Conservation (phyloP, 257 asterid genomes). For the Nicotiana attenuata region DNA sequence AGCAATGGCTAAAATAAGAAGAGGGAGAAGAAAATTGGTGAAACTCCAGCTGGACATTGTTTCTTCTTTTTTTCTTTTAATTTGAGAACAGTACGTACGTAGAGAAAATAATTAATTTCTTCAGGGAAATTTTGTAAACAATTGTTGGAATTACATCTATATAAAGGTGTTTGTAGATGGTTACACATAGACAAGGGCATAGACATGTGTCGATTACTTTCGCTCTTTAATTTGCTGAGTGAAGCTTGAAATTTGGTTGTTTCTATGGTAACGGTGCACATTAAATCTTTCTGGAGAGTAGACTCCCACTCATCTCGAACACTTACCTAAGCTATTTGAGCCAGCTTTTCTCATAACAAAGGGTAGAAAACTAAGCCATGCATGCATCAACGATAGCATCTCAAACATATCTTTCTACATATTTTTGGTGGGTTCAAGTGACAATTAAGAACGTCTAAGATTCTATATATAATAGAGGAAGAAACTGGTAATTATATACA, state of each 20-base stretch:
- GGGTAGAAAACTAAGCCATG: background rate
- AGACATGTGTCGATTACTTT: constrained; percentile 10
- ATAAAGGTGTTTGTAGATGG: background rate
- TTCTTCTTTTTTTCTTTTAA: background rate
- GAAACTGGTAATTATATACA: background rate
- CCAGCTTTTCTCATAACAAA: background rate
- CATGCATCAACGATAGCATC: background rate
- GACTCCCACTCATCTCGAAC: background rate
- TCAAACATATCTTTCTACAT: too few relatives aligned
- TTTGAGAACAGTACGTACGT: background rate
- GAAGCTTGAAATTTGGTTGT: background rate
- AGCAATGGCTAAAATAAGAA: constrained; percentile 12
- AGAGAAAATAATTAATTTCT: background rate
- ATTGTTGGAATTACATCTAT: background rate
- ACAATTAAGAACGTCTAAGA: too few relatives aligned
- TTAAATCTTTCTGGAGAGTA: background rate
- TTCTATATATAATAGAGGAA: background rate
- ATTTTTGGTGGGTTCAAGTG: too few relatives aligned
- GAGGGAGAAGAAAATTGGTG: constrained; percentile 22
- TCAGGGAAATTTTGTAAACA: background rate
- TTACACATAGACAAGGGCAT: constrained; percentile 5
- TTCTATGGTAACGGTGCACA: background rate
- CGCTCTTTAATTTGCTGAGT: background rate
- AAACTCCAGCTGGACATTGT: constrained; percentile 19
- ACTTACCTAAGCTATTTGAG: background rate